Evolutionary conservation across 768 basidiomycete genomes (phyloP).

Genomic region (Russula dissimulans): DNA sequence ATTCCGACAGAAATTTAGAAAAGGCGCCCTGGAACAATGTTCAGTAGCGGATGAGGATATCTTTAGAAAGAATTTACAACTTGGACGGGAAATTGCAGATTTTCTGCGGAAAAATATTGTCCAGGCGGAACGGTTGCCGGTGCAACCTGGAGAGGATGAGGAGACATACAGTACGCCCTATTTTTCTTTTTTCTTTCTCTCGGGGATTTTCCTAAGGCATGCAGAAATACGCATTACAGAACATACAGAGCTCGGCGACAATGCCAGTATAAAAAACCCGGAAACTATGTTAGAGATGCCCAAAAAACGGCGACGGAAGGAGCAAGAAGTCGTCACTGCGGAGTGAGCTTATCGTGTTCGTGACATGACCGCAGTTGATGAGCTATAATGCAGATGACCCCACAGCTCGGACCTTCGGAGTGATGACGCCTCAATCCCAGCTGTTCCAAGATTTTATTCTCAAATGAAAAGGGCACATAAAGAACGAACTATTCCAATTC

Average conservation of each 20-base stretch:
- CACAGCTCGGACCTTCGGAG: constrained; percentile 17
- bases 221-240: constrained; percentile 64
- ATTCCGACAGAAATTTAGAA: constrained; percentile 62
- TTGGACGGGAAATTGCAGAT: constrained; percentile 62
- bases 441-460: constrained; percentile 44
- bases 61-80: constrained; percentile 45
- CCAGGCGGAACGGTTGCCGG: constrained; percentile 52
- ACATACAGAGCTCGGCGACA: constrained; percentile 82
- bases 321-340: not conserved
- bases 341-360: constrained; percentile 9
- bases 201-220: not conserved
- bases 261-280: constrained; percentile 65
- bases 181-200: not conserved
- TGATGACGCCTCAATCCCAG: constrained; percentile 9
- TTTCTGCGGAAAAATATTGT: constrained; percentile 78
- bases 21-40: constrained; percentile 39
- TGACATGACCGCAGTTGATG: not conserved
- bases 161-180: constrained; percentile 50
- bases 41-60: constrained; percentile 36
- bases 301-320: constrained; percentile 28
- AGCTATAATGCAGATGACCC: constrained; percentile 21
- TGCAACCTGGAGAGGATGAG: constrained; percentile 26
- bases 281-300: constrained; percentile 37
- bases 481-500: constrained; percentile 51
- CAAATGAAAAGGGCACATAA: constrained; percentile 62